Conservation (phyloP, 345 rosid species). For the Brassica incana region DNA sequence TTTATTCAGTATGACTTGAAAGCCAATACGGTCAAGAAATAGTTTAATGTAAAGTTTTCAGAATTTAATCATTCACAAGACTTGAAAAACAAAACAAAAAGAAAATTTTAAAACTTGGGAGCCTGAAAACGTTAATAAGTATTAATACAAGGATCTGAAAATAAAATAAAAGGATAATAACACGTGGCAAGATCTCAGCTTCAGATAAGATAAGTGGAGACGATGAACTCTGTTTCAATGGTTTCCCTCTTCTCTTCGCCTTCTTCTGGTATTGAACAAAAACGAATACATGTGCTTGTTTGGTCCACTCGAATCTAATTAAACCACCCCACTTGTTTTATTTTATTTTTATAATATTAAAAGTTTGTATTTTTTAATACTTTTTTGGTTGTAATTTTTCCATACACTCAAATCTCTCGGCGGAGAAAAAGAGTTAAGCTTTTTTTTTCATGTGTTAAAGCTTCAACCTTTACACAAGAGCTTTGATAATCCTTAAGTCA, state of each 20-base stretch:
- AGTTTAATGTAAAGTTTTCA: background rate
- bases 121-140: background rate
- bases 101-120: background rate
- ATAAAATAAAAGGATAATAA: background rate
- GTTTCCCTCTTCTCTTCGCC: conserved; percentile 1
- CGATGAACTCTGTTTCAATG: background rate
- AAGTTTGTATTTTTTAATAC: background rate
- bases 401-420: conserved; percentile 6
- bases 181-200: conserved; percentile 2
- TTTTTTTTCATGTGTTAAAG: background rate
- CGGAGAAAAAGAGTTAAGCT: background rate
- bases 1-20: background rate
- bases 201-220: background rate
- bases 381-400: background rate
- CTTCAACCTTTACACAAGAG: background rate
- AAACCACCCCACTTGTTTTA: background rate
- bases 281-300: conserved; percentile 1
- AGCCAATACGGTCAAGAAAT: background rate
- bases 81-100: background rate
- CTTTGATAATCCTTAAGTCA: background rate
- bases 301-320: background rate
- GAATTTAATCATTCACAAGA: background rate
- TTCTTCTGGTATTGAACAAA: background rate
- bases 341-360: background rate
- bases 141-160: background rate